Percentiles rank a stretch among this genome's conserved stretches.
Evolutionary conservation across 164 flowering plant genomes (phyloP).

Genomic region (Sextonia rubra): DNA sequence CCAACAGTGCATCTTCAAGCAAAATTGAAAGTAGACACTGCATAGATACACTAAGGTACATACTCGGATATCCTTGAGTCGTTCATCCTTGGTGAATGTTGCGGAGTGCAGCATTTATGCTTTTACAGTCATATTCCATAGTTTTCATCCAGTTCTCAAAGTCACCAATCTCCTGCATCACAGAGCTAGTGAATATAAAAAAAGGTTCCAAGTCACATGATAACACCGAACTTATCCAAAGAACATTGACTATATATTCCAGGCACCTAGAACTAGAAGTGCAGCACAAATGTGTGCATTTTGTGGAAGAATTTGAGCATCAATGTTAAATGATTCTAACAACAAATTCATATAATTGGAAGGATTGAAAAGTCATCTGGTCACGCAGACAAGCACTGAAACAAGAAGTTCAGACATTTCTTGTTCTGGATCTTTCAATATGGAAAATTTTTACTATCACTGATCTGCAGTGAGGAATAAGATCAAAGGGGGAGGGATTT

Average conservation of each 20-base stretch:
- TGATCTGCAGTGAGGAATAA: too few relatives aligned
- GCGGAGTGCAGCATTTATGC: slow-evolving; percentile 63
- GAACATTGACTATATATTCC: background rate
- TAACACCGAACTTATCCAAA: background rate
- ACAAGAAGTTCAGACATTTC: background rate
- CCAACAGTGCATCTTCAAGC: too few relatives aligned
- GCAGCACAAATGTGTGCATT: background rate
- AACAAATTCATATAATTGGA: background rate
- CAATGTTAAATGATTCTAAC: background rate
- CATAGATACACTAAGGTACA: background rate
- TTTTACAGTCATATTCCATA: slow-evolving; percentile 85
- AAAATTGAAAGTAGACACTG: too few relatives aligned
- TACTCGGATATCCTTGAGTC: background rate
- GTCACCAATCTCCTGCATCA: slow-evolving; percentile 80
- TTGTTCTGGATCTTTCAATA: background rate
- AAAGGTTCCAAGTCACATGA: background rate
- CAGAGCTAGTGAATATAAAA: background rate
- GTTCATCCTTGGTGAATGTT: slow-evolving; percentile 57
- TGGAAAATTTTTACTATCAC: background rate
- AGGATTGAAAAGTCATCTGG: too few relatives aligned
- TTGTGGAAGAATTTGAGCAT: background rate
- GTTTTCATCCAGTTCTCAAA: slow-evolving; percentile 95
- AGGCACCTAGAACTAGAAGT: background rate
- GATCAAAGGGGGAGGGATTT: too few relatives aligned
- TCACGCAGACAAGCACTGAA: background rate